Percentiles rank a stretch among this genome's conserved stretches.
Evolutionary conservation across 2,329 filamentous ascomycete species (phyloP).

Genomic region (Fusarium graminum): DNA sequence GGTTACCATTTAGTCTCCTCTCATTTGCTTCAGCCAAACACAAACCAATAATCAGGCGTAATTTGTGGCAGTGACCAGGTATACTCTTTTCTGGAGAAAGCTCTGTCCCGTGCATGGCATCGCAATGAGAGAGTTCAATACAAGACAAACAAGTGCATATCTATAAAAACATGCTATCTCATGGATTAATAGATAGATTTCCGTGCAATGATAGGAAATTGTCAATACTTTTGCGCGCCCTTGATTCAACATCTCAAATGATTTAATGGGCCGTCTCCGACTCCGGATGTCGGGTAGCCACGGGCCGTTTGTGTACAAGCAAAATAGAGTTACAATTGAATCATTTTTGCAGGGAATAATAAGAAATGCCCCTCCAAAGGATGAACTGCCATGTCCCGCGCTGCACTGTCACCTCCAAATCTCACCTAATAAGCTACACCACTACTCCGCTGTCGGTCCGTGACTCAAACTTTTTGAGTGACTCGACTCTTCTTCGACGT

Average conservation of each 20-base stretch:
- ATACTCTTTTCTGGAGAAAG: slow-evolving; percentile 7
- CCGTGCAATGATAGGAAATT: too few species aligned
- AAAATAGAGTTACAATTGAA: slow-evolving; percentile 3
- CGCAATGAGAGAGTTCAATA: too few species aligned
- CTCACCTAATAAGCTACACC: background rate
- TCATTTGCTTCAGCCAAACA: background rate
- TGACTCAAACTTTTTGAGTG: slow-evolving; percentile 35
- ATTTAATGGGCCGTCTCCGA: slow-evolving; percentile 22
- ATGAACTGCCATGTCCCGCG: background rate
- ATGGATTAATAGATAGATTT: too few species aligned
- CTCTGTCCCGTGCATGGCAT: background rate
- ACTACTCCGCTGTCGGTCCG: slow-evolving; percentile 30
- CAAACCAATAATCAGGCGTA: background rate
- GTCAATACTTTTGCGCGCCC: too few species aligned
- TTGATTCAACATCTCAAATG: background rate
- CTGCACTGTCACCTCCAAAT: slow-evolving; percentile 15
- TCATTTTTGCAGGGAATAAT: slow-evolving; percentile 2
- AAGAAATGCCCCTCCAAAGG: slow-evolving; percentile 28
- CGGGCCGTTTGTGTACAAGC: slow-evolving; percentile 15
- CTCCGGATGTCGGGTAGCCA: slow-evolving; percentile 27
- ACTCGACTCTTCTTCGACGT: slow-evolving; percentile 25
- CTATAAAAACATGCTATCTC: too few species aligned
- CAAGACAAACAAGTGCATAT: too few species aligned
- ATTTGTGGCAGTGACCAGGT: slow-evolving; percentile 5
- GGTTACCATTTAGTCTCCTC: background rate